Evolutionary conservation across 768 basidiomycete genomes (phyloP), one percentile per base, ranked within the genome.

Genomic region (Tylopilus intermedius): DNA sequence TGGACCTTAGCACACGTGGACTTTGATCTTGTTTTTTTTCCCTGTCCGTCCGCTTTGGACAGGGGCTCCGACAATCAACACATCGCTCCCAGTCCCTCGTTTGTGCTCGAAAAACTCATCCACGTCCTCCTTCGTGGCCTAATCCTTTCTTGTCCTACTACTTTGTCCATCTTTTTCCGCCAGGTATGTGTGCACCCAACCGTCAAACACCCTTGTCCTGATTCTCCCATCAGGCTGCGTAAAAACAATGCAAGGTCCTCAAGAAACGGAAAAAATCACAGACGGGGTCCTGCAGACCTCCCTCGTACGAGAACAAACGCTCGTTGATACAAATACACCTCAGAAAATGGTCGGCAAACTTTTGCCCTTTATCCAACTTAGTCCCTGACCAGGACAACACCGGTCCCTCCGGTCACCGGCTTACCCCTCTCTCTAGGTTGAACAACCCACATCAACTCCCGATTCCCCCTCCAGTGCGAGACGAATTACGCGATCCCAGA

Each of bases 51-150:
- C 60, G 65, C 55, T 53, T 63, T 67, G 63, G 67, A 69, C 67
- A 68, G 67, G 67, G 67, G 67, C 67, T 68, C 65, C 62, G 67
- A 69, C 67, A 69, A 69, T 69, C 67, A 56, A 69, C 67, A 49
- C 63, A 65, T 60, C 61, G 48, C 51, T 61, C 54, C 56, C 58
- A 57, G 57, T 32, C 59, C 42, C 40, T 54, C 53, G 18, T 52
- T 61, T 54, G 37, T 15, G 22, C 43, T 26, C 44, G 33, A 54
- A 59, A 67, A 59, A 58, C 54, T 37, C 8, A 52, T 56, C 24
- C 51, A 61, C 8, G 49, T 58, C 51, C 45, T 51, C 8, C 29
- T 51, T 10, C 26, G 24, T 49, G 46, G 29, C 48, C 42, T 51
- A n/a, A 24, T 46, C 38, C 43, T 38, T 47, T 48, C 51, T 45